Base-by-base conservation (phyloP, 2,329 filamentous ascomycete genomes). In the Cordyceps militaris region DNA sequence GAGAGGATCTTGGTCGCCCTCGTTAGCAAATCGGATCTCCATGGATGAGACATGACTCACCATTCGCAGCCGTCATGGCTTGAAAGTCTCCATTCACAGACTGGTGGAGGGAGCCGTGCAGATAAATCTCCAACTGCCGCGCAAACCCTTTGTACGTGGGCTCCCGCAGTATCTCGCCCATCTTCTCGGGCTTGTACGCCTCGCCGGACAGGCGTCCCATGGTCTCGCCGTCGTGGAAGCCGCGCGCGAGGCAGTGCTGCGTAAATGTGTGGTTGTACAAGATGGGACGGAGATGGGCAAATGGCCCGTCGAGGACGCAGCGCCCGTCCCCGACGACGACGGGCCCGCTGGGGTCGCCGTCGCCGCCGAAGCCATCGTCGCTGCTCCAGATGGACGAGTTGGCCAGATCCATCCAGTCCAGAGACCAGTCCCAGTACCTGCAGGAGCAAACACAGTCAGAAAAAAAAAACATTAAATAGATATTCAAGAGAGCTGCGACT, bases 381-480 rank as follows among this genome's bases (percentile, higher is more conserved):
- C 48, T 51, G 53, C 59, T 56, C 42, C 58, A 63, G 13, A 63
- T 60, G 2, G 62, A 59, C 16, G 62, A 63, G 23, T 43, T 56
- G 21, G 59, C 51, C 4, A 61, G 52, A 23, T 63, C 36, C 38
- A 59, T 58, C 60, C 60, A 62, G 53, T 63, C 62, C 2, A 62
- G 59, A 14, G 51, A 58, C 62, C 62, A 63, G 42, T 61, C 56
- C 59, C 55, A 44, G 40, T 53, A 55, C 5, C 50, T 47, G 3
- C 16, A 14, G 6, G n/a, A 4, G 13, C 4, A 0, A 5, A 4
- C 2, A 21, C 11, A 13, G 47, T 49, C 8, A 49, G 7, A 43
- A 16, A 6, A 14, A 24, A 24, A 36, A 34, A 14, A 13, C 13
- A 14, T 14, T 7, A 42, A 16, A 9, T 3, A 9, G 3, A 4